phyloP scores from a whole-genome alignment of 1,284 basidiomycete species.

The Tilletiopsis washingtonensis region DNA sequence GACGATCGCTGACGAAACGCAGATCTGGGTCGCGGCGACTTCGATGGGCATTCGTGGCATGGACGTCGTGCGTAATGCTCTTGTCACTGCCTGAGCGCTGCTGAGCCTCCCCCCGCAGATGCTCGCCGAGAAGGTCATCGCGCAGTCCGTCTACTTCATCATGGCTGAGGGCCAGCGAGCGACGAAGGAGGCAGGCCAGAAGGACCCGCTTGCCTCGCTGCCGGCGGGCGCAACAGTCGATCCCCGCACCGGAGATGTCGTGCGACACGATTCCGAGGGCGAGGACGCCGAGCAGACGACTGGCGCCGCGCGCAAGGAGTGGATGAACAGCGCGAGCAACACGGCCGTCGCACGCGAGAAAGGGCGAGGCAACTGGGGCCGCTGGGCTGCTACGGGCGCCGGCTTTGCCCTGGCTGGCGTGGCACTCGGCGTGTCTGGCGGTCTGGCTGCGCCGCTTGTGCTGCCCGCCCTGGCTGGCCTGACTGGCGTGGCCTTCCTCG shows the following conservation, averaged over 20 bases:
- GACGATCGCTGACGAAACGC: too few relatives aligned
- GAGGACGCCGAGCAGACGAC: too few relatives aligned
- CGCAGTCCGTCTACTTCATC: conserved; percentile 38
- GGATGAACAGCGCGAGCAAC: conserved; percentile 33
- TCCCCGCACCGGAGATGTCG: too few relatives aligned
- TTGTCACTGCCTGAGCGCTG: too few relatives aligned
- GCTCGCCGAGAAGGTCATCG: conserved; percentile 38
- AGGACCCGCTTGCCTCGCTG: conserved; percentile 20
- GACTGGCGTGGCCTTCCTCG: conserved; percentile 32
- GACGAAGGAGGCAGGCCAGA: conserved; percentile 14
- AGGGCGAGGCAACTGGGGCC: conserved; percentile 29
- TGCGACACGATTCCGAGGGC: too few relatives aligned
- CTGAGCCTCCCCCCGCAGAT: too few relatives aligned
- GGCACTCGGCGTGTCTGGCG: conserved; percentile 35
- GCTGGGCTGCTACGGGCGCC: conserved; percentile 31
- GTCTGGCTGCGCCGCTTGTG: conserved; percentile 34
- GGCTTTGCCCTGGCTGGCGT: conserved; percentile 31
- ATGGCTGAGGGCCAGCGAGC: conserved; percentile 26
- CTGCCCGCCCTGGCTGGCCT: conserved; percentile 35
- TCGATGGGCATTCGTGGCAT: conserved; percentile 25
- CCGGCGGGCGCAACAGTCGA: too few relatives aligned
- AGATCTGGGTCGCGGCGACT: conserved; percentile 28
- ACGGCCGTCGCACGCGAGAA: conserved; percentile 26
- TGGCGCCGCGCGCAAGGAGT: conserved; percentile 15
- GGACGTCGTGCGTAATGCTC: too few relatives aligned